phyloP scores from a whole-genome alignment of 2,329 filamentous ascomycete species.

The Monosporascus sp. region DNA sequence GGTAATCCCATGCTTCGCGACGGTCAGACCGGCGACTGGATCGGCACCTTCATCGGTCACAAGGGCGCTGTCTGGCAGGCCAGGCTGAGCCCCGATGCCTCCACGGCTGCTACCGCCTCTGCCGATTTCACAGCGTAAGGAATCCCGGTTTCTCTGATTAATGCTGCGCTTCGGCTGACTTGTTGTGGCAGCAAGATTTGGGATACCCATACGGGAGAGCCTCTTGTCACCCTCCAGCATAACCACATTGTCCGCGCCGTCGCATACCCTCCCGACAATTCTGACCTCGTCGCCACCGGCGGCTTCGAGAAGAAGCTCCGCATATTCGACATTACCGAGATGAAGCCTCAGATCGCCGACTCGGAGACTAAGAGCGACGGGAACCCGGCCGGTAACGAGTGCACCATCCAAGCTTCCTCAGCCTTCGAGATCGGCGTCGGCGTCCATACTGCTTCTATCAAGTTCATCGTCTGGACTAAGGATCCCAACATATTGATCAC shows the following conservation, averaged over 20 bases:
- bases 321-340: constrained; percentile 77
- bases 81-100: constrained; percentile 80
- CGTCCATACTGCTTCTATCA: constrained; percentile 82
- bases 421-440: constrained; percentile 85
- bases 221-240: constrained; percentile 80
- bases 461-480: constrained; percentile 90
- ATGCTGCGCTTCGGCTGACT: constrained; percentile 23
- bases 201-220: constrained; percentile 93
- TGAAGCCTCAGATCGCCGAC: constrained; percentile 34
- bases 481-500: constrained; percentile 87
- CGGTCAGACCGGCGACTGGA: constrained; percentile 94
- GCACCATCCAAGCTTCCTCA: constrained; percentile 52
- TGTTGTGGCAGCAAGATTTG: constrained; percentile 72
- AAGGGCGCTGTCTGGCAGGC: constrained; percentile 98
- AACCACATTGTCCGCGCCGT: constrained; percentile 93
- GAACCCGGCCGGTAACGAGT: constrained; percentile 27
- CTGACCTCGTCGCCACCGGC: constrained; percentile 84
- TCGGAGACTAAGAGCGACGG: constrained; percentile 26
- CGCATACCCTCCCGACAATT: constrained; percentile 77
- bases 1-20: constrained; percentile 98
- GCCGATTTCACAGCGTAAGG: constrained; percentile 91
- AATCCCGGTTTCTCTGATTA: constrained; percentile 1
- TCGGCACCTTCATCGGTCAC: constrained; percentile 95
- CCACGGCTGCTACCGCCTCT: constrained; percentile 84
- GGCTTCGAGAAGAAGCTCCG: constrained; percentile 96